Conservation (phyloP, 225 moss, liverwort and hornwort genomes). For the Marchantia polymorpha region DNA sequence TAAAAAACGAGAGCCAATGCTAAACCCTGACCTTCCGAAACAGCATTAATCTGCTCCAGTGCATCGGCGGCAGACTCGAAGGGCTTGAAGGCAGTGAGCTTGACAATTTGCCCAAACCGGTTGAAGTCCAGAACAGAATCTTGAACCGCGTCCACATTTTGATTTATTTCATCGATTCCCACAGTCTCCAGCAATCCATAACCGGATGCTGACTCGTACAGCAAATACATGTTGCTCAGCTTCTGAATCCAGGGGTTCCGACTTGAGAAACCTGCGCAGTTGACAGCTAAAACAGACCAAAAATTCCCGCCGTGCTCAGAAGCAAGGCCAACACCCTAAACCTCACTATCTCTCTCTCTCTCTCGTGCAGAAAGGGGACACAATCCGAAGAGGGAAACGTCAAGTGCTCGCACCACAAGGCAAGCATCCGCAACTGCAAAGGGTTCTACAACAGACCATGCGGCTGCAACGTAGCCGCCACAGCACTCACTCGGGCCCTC, state of each 20-base stretch:
- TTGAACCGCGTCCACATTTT: conserved; percentile 81
- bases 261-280: background rate
- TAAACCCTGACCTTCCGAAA: conserved; percentile 66
- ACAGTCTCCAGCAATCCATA: conserved; percentile 78
- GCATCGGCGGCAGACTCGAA: conserved; percentile 92
- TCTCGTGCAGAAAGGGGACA: background rate
- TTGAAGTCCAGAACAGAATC: conserved; percentile 76
- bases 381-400: background rate
- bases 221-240: conserved; percentile 45
- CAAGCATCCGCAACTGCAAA: background rate
- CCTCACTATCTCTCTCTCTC: background rate
- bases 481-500: background rate
- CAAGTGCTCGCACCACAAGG: no score
- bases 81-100: conserved; percentile 75
- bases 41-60: conserved; percentile 76
- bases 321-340: background rate
- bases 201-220: conserved; percentile 93
- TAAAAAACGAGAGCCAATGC: background rate
- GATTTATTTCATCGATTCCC: conserved; percentile 89
- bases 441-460: background rate
- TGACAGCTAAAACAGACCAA: background rate
- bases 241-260: conserved; percentile 1
- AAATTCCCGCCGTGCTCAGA: background rate
- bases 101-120: conserved; percentile 84
- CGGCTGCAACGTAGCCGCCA: background rate